Conservation (phyloP, 2,329 filamentous ascomycete species). For the Pseudogymnoascus sp. region DNA sequence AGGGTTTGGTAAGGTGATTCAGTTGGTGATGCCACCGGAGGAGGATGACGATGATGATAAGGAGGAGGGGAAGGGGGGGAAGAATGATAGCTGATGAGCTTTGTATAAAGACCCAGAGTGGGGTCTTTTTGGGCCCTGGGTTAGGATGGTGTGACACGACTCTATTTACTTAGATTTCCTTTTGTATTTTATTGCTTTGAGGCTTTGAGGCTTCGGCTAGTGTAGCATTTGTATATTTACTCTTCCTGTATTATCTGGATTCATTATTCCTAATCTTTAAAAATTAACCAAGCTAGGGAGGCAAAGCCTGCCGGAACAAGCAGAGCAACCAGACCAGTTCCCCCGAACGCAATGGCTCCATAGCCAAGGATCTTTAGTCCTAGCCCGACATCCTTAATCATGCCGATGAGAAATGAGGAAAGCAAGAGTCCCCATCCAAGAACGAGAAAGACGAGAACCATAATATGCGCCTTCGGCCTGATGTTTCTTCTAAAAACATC, state of each 20-base stretch:
- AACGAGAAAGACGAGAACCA: neutral
- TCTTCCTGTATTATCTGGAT: neutral
- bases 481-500: neutral
- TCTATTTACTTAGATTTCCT: conserved; percentile 4
- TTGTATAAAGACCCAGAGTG: neutral
- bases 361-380: neutral
- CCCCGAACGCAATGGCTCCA: neutral
- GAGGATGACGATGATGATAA: conserved; percentile 22
- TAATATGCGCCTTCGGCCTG: neutral
- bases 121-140: neutral
- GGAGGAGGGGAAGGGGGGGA: conserved; percentile 13
- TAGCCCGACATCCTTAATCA: neutral
- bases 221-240: conserved; percentile 7
- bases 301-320: neutral
- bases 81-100: conserved; percentile 7
- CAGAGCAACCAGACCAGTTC: neutral
- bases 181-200: conserved; percentile 7
- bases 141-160: neutral
- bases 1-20: conserved; percentile 20
- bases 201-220: neutral
- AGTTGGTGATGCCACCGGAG: conserved; percentile 18
- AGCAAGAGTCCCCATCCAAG: neutral
- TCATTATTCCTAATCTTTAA: neutral
- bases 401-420: neutral
- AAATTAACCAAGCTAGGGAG: no score